Evolutionary conservation across 441 rosid species (phyloP).

Genomic region (Erodium moschatum): DNA sequence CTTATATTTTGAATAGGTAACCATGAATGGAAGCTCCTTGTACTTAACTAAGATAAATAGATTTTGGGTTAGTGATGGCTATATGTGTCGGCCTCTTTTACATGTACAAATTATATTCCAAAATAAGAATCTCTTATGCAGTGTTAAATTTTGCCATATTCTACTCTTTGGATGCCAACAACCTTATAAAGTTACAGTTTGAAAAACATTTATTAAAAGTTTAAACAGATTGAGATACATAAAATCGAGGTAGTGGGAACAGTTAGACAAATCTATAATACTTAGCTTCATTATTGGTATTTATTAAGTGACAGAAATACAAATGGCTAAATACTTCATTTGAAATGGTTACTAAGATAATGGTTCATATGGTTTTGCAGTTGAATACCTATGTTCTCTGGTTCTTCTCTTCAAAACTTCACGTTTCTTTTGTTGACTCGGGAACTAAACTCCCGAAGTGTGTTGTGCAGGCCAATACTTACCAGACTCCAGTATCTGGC

Average conservation of each 20-base stretch:
- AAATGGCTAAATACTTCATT: not conserved
- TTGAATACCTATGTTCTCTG: not conserved
- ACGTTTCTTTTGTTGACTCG: not conserved
- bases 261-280: not conserved
- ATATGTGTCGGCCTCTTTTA: not conserved
- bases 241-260: not conserved
- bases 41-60: not conserved
- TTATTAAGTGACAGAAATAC: not conserved
- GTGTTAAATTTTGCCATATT: not conserved
- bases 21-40: not conserved
- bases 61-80: not conserved
- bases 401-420: not conserved
- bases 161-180: not conserved
- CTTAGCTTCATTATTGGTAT: not conserved
- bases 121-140: not conserved
- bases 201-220: not conserved
- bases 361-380: not conserved
- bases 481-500: conserved; percentile 55
- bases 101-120: not conserved
- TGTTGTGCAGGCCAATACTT: conserved; percentile 36
- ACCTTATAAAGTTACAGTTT: not conserved
- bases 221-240: not conserved
- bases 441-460: not conserved
- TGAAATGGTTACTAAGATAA: not conserved
- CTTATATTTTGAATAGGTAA: not conserved